Evolutionary conservation across 192 early-diverging fungal genomes (phyloP).

Genomic region (Podila verticillata): DNA sequence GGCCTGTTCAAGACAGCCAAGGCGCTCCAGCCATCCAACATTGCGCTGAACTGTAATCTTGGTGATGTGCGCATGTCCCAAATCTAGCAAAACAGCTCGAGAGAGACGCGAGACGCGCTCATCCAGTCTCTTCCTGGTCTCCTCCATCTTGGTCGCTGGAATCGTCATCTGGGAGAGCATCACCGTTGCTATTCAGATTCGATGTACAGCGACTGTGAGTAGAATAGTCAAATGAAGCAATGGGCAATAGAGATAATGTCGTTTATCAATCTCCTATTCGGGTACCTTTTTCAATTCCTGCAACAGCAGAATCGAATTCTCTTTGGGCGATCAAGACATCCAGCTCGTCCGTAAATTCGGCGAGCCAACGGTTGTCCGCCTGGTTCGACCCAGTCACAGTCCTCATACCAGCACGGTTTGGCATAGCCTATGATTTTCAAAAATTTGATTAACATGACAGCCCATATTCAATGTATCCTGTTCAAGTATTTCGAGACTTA

Average conservation of each 20-base stretch:
- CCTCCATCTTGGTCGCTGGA: conserved; percentile 45
- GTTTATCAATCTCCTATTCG: neutral
- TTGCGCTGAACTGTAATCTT: conserved; percentile 82
- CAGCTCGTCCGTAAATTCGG: conserved; percentile 85
- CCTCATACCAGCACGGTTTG: conserved; percentile 41
- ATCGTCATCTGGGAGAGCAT: conserved; percentile 41
- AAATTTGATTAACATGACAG: neutral
- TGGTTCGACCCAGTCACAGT: conserved; percentile 26
- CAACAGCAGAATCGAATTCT: conserved; percentile 88
- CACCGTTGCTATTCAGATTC: conserved; percentile 31
- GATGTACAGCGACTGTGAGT: neutral
- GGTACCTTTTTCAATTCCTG: conserved; percentile 71
- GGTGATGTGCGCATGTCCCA: conserved; percentile 83
- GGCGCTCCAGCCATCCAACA: conserved; percentile 81
- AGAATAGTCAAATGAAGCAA: neutral
- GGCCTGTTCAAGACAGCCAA: conserved; percentile 84
- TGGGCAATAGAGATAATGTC: neutral
- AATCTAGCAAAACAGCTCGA: conserved; percentile 63
- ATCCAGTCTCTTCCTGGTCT: conserved; percentile 54
- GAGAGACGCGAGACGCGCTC: conserved; percentile 55
- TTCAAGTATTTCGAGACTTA: neutral
- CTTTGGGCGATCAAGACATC: conserved; percentile 94
- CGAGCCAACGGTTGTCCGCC: conserved; percentile 66
- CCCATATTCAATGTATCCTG: too few relatives aligned
- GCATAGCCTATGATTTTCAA: conserved; percentile 25